Conservation (phyloP, 1,284 basidiomycete genomes). For the Quambalaria eucalypti region DNA sequence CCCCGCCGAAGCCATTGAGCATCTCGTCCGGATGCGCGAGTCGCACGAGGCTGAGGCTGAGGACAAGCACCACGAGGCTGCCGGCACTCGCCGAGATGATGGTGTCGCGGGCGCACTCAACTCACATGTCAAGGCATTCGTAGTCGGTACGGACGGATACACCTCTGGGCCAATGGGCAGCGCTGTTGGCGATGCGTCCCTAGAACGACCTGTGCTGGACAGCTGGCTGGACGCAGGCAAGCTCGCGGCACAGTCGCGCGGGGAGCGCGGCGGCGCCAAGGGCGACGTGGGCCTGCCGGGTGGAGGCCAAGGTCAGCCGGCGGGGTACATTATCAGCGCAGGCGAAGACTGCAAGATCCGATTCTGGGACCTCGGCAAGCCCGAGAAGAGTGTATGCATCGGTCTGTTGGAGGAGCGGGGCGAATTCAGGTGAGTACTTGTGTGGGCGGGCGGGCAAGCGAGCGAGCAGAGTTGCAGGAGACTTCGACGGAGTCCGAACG, state of each 20-base stretch:
- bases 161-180: constrained; percentile 13
- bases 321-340: constrained; percentile 67
- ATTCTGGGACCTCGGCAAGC: constrained; percentile 65
- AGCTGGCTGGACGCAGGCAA: constrained; percentile 38
- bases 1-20: constrained; percentile 30
- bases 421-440: constrained; percentile 9
- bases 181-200: background rate
- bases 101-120: too few relatives aligned
- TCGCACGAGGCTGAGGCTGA: background rate
- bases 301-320: constrained; percentile 39
- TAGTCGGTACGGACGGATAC: constrained; percentile 32
- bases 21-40: constrained; percentile 17
- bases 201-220: constrained; percentile 10
- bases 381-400: constrained; percentile 53
- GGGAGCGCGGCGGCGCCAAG: background rate
- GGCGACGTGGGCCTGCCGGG: background rate
- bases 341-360: constrained; percentile 72
- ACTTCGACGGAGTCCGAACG: too few relatives aligned
- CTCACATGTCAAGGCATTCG: constrained; percentile 22
- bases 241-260: constrained; percentile 11
- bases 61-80: constrained; percentile 4
- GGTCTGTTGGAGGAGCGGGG: constrained; percentile 11
- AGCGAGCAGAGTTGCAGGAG: too few relatives aligned
- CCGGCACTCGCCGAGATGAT: background rate
- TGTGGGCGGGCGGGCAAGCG: background rate